These are phyloP conservation scores for Sporobolomyces phaffii DNA, from an alignment of 768 basidiomycete species.

Conservation along the genomic window DNA sequence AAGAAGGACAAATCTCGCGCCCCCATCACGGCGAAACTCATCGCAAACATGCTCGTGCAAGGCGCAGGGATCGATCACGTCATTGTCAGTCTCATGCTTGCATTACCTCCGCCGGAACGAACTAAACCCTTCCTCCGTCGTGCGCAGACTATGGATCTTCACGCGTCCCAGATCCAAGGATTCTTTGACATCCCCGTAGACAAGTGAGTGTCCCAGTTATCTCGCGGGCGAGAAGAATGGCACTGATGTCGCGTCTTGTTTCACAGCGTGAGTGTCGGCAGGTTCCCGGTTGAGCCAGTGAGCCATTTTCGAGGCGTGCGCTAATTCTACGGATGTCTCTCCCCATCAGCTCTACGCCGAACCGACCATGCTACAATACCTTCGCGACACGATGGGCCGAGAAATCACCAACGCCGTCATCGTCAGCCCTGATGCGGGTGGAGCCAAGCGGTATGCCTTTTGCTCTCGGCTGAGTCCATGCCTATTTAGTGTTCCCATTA, in stretches of 20 bases:
- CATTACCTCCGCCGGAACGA: neutral
- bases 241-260: too few species aligned
- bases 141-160: slow-evolving; percentile 88
- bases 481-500: neutral
- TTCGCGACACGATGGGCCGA: slow-evolving; percentile 70
- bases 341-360: slow-evolving; percentile 95
- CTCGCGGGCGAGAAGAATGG: too few species aligned
- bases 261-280: neutral
- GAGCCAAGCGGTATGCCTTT: slow-evolving; percentile 74
- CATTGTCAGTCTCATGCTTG: slow-evolving; percentile 59
- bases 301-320: slow-evolving; percentile 10
- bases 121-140: neutral
- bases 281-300: neutral
- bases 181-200: slow-evolving; percentile 99
- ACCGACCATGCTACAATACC: slow-evolving; percentile 88
- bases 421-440: slow-evolving; percentile 95
- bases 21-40: slow-evolving; percentile 94
- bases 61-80: slow-evolving; percentile 92
- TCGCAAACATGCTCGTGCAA: slow-evolving; percentile 88
- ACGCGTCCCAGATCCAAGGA: slow-evolving; percentile 98
- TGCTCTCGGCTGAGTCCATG: neutral
- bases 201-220: slow-evolving; percentile 60
- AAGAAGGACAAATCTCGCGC: slow-evolving; percentile 99
- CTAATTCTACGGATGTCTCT: too few species aligned
- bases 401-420: slow-evolving; percentile 79